Evolutionary conservation across 2,329 filamentous ascomycete species (phyloP).

Genomic region (Aspergillus vadensis): DNA sequence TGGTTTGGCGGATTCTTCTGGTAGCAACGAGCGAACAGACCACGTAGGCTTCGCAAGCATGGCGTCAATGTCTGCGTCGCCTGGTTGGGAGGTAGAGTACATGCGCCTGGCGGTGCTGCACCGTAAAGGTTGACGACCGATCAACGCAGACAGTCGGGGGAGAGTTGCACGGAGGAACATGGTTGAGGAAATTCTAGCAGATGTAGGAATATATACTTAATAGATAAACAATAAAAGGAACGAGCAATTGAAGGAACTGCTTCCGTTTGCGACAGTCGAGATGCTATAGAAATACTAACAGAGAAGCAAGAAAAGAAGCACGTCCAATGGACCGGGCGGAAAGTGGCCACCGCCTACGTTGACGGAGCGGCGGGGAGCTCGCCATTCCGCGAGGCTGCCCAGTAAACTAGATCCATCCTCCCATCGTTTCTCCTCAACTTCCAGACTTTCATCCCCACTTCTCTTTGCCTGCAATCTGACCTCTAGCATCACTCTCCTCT

Average conservation of each 20-base stretch:
- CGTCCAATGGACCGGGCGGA: constrained; percentile 9
- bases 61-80: constrained; percentile 33
- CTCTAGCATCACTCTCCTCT: constrained; percentile 4
- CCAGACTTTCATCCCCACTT: background rate
- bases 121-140: constrained; percentile 7
- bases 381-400: background rate
- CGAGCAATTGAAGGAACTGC: background rate
- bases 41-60: constrained; percentile 73
- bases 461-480: background rate
- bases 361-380: constrained; percentile 12
- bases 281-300: background rate
- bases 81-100: constrained; percentile 30
- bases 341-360: constrained; percentile 25
- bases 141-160: constrained; percentile 19
- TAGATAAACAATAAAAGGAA: background rate
- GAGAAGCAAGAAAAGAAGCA: constrained; percentile 2
- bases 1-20: constrained; percentile 40
- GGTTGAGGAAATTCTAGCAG: background rate
- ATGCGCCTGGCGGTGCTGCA: constrained; percentile 14
- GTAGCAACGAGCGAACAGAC: constrained; percentile 78
- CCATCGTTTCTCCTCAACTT: constrained; percentile 7
- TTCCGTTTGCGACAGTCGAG: background rate
- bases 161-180: constrained; percentile 18
- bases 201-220: constrained; percentile 6
- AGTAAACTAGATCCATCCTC: background rate